phyloP scores from a whole-genome alignment of 2,329 filamentous ascomycete genomes.

The Colletotrichum sp. region DNA sequence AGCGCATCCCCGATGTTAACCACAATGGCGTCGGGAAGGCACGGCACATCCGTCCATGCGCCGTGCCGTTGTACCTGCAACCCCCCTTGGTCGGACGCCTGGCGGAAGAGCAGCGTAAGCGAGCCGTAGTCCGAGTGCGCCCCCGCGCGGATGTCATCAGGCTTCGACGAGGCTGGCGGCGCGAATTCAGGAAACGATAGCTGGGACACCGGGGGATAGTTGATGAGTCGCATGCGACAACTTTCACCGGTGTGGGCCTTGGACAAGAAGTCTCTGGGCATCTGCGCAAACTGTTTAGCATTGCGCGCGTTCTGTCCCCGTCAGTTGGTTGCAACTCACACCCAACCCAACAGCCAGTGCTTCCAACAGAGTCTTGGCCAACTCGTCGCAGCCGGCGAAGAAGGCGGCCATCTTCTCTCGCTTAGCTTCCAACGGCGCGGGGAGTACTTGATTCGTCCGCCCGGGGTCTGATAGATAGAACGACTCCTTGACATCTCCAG shows the following conservation, averaged over 20 bases:
- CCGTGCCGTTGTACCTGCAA: constrained; percentile 77
- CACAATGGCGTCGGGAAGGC: constrained; percentile 60
- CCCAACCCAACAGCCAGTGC: constrained; percentile 75
- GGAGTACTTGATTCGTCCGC: not conserved
- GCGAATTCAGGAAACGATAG: constrained; percentile 55
- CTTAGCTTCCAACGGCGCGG: constrained; percentile 1
- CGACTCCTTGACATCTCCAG: constrained; percentile 20
- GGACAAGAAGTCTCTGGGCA: constrained; percentile 57
- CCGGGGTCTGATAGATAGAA: constrained; percentile 21
- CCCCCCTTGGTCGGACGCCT: constrained; percentile 75
- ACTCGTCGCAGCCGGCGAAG: constrained; percentile 3
- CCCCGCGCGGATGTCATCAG: constrained; percentile 78
- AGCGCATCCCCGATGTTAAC: constrained; percentile 75
- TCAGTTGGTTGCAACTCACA: constrained; percentile 42
- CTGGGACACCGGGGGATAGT: constrained; percentile 72
- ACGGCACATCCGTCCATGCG: constrained; percentile 48
- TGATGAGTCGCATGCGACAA: constrained; percentile 48
- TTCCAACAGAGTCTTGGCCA: constrained; percentile 13
- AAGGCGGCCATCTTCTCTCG: constrained; percentile 1
- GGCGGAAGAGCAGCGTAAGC: constrained; percentile 79
- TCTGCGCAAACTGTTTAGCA: not conserved
- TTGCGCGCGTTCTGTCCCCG: not conserved
- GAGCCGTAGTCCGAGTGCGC: constrained; percentile 89
- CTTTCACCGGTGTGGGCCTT: constrained; percentile 50
- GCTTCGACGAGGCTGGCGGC: constrained; percentile 32